phyloP scores from a whole-genome alignment of 176 grass and related monocot species.

The Alopecurus myosuroides region DNA sequence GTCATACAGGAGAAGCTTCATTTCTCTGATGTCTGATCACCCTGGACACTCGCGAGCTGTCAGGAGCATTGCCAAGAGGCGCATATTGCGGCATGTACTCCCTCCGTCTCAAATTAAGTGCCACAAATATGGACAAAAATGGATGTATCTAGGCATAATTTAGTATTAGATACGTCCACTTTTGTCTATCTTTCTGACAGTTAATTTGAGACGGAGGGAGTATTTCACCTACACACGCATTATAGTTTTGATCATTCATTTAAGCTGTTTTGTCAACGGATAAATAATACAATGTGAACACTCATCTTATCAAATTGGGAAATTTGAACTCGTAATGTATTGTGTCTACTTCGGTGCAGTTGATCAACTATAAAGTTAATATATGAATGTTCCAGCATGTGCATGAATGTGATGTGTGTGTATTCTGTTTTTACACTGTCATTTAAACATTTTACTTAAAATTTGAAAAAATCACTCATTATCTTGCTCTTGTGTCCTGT shows the following conservation, averaged over 20 bases:
- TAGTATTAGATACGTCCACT: too few relatives aligned
- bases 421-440: not conserved
- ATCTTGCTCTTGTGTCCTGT: not conserved
- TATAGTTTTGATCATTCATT: not conserved
- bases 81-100: too few relatives aligned
- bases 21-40: not conserved
- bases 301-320: not conserved
- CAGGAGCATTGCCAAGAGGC: not conserved
- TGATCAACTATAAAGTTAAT: not conserved
- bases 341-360: not conserved
- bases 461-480: not conserved
- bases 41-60: not conserved
- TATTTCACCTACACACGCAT: not conserved
- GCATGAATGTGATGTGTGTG: not conserved
- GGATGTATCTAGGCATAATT: too few relatives aligned
- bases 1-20: not conserved
- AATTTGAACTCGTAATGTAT: not conserved
- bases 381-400: not conserved
- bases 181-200: too few relatives aligned
- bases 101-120: too few relatives aligned
- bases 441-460: slow-evolving; percentile 10
- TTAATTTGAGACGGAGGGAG: too few relatives aligned
- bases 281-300: not conserved
- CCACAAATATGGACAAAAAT: too few relatives aligned
- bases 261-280: not conserved